These are phyloP conservation scores for Oryza brachyantha DNA, from an alignment of 176 grass and related monocot genomes.

Conservation along the genomic window DNA sequence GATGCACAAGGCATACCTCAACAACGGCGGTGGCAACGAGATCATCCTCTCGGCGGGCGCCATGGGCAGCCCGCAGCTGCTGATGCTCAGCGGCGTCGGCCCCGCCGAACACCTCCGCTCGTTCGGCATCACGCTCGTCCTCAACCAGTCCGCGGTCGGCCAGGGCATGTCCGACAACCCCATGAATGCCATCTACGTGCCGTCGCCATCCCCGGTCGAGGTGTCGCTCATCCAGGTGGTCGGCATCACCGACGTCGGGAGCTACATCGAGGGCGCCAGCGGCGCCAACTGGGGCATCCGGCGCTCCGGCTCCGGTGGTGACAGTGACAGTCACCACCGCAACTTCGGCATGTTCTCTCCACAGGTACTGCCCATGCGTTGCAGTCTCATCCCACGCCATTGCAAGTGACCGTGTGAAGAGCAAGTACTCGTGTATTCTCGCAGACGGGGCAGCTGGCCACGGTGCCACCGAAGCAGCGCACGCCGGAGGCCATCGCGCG, in stretches of 20 bases:
- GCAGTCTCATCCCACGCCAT: conserved; percentile 3
- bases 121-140: conserved; percentile 60
- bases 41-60: conserved; percentile 72
- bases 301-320: background rate
- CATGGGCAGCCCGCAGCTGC: conserved; percentile 76
- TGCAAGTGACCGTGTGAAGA: background rate
- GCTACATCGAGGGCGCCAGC: conserved; percentile 77
- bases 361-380: conserved; percentile 28
- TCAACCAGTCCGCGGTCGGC: conserved; percentile 56
- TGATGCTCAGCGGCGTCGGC: conserved; percentile 86
- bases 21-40: conserved; percentile 37
- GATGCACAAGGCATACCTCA: conserved; percentile 70
- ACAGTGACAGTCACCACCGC: background rate
- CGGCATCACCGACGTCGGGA: conserved; percentile 60
- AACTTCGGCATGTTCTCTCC: conserved; percentile 89
- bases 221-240: conserved; percentile 78
- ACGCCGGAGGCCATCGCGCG: conserved; percentile 65
- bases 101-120: conserved; percentile 55
- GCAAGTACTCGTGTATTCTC: background rate
- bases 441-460: conserved; percentile 67
- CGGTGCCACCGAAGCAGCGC: conserved; percentile 70
- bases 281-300: conserved; percentile 51
- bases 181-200: conserved; percentile 72
- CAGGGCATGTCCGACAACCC: conserved; percentile 84
- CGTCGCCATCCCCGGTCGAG: conserved; percentile 60